Conservation (phyloP, 345 rosid species). For the Eutrema heterophyllum region DNA sequence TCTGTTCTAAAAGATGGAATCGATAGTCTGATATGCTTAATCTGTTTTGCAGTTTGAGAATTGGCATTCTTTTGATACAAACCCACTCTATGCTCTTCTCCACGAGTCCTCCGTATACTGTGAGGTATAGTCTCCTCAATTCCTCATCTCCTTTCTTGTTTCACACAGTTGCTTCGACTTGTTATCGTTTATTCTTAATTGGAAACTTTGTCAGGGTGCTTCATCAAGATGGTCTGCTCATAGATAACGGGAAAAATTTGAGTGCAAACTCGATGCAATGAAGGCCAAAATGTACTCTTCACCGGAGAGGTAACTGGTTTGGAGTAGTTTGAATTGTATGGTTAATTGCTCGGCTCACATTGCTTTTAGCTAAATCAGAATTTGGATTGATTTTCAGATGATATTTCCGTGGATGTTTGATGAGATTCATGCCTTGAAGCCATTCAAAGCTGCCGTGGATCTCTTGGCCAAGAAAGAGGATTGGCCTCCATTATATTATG, state of each 20-base stretch:
- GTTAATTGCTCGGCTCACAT: neutral
- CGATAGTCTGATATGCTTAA: conserved; percentile 12
- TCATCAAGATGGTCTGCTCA: conserved; percentile 82
- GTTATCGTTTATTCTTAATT: neutral
- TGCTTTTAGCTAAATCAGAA: neutral
- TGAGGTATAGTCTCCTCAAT: conserved; percentile 43
- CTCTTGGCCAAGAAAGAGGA: conserved; percentile 74
- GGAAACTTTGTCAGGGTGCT: conserved; percentile 49
- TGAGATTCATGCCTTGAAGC: conserved; percentile 70
- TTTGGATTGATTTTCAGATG: conserved; percentile 43
- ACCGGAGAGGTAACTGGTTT: conserved; percentile 68
- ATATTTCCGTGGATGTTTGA: conserved; percentile 90
- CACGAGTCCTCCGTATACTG: conserved; percentile 83
- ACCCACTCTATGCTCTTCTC: conserved; percentile 79
- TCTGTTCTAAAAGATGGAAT: neutral
- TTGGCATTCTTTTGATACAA: conserved; percentile 68
- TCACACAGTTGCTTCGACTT: neutral
- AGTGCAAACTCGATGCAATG: conserved; percentile 60
- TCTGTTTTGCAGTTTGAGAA: conserved; percentile 54
- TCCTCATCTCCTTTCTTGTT: neutral
- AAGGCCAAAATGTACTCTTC: conserved; percentile 70
- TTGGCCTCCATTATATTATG: conserved; percentile 74
- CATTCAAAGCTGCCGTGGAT: conserved; percentile 59
- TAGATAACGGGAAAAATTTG: conserved; percentile 44
- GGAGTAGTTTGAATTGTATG: neutral